Conservation (phyloP, 257 asterid species). For the Nicotiana obtusifolia region DNA sequence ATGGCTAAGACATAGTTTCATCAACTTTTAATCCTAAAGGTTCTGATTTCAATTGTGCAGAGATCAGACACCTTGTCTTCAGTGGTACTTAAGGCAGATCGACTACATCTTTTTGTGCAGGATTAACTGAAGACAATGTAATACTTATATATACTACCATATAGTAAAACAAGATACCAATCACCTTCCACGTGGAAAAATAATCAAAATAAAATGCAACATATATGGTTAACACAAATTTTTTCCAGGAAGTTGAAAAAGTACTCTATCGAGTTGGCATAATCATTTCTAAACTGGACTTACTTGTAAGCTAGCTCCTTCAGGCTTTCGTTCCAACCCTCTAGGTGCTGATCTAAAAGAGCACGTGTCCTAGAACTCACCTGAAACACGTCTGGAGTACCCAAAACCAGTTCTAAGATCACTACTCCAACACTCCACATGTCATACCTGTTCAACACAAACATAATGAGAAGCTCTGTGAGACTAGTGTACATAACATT, state of each 20-base stretch:
- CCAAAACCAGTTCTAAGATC: constrained; percentile 83
- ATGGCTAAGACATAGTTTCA: background rate
- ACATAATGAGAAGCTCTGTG: background rate
- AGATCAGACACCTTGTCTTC: background rate
- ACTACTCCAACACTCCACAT: constrained; percentile 98
- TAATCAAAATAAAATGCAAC: background rate
- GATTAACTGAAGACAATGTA: background rate
- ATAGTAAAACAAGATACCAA: background rate
- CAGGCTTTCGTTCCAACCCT: constrained; percentile 86
- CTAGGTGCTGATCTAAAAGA: constrained; percentile 84
- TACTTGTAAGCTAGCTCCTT: constrained; percentile 95
- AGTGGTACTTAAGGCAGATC: background rate
- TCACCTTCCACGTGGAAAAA: background rate
- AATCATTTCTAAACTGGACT: constrained; percentile 20
- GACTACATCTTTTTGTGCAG: background rate
- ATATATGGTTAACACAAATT: background rate
- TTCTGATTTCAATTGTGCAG: background rate
- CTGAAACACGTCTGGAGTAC: constrained; percentile 93
- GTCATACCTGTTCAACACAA: constrained; percentile 67
- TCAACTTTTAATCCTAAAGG: background rate
- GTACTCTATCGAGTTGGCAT: background rate
- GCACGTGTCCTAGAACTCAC: constrained; percentile 73
- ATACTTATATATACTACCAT: background rate
- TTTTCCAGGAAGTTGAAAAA: background rate
- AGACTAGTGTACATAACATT: background rate